Percentiles rank a stretch among this genome's conserved stretches.
Conservation (phyloP, 2,329 filamentous ascomycete genomes). For the Ophiocordyceps unilateralis region DNA sequence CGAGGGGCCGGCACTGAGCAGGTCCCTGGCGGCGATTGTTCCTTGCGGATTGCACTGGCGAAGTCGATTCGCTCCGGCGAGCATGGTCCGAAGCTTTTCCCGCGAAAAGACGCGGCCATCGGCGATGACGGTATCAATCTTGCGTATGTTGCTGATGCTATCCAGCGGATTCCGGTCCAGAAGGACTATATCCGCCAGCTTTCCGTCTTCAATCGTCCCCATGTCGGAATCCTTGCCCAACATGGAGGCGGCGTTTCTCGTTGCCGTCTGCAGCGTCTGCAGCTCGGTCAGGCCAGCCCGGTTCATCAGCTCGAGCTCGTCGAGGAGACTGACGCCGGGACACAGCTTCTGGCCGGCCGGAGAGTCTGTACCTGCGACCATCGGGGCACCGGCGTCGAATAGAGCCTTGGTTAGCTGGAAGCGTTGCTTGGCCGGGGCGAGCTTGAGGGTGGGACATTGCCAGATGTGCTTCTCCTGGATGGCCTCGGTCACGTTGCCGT, state of each 20-base stretch:
- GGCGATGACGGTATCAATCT: neutral
- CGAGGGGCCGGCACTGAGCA: neutral
- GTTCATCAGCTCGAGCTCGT: constrained; percentile 1
- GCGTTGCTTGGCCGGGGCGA: neutral
- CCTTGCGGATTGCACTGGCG: neutral
- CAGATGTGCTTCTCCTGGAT: neutral
- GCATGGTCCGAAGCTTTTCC: neutral
- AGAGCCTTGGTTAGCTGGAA: neutral
- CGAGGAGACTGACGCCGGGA: neutral
- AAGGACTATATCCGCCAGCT: neutral
- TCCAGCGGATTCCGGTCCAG: neutral
- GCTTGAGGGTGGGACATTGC: neutral
- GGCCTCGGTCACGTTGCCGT: neutral
- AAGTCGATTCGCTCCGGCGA: neutral
- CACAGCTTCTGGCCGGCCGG: neutral
- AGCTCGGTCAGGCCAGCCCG: neutral
- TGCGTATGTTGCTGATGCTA: neutral
- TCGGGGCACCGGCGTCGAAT: neutral
- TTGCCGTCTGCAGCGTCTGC: neutral
- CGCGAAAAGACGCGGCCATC: neutral
- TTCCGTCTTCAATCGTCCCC: neutral
- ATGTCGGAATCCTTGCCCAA: neutral
- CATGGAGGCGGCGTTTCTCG: neutral
- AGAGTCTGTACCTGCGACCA: neutral
- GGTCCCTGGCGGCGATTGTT: constrained; percentile 1